Conservation (phyloP, 2,329 filamentous ascomycete genomes). For the Domatiomyces catenatus region DNA sequence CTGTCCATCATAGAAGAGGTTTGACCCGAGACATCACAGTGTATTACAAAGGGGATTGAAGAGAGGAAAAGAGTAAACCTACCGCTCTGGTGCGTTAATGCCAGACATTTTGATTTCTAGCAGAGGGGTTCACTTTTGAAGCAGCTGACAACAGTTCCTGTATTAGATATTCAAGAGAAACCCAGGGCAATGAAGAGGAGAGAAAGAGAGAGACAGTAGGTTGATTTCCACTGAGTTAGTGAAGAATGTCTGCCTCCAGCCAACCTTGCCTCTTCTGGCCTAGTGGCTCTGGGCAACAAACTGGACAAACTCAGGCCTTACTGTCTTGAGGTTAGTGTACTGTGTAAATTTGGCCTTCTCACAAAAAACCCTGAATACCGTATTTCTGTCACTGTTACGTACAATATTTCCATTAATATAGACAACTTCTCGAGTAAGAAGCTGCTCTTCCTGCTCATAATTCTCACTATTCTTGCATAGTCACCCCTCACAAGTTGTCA, state of each 20-base stretch:
- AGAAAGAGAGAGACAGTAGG: background rate
- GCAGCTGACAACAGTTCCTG: background rate
- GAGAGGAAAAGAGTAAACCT: slow-evolving; percentile 5
- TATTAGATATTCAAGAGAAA: background rate
- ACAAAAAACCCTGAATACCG: too few relatives aligned
- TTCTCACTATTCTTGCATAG: too few relatives aligned
- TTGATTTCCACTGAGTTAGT: background rate
- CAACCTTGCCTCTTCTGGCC: background rate
- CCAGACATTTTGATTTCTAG: slow-evolving; percentile 1
- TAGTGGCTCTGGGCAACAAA: too few relatives aligned
- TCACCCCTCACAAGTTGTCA: too few relatives aligned
- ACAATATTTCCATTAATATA: too few relatives aligned
- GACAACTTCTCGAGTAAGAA: too few relatives aligned
- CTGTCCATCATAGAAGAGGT: background rate
- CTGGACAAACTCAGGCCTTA: too few relatives aligned
- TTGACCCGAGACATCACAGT: background rate
- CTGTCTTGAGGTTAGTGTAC: too few relatives aligned
- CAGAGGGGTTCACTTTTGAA: background rate
- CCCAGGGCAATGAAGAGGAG: background rate
- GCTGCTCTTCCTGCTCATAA: too few relatives aligned
- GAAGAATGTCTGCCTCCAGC: background rate
- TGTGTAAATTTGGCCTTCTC: too few relatives aligned
- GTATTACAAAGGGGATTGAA: background rate
- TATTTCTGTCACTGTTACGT: too few relatives aligned
- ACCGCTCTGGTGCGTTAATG: slow-evolving; percentile 16